Conservation (phyloP, 2,329 filamentous ascomycete genomes). For the Myriosclerotinia curreyana region DNA sequence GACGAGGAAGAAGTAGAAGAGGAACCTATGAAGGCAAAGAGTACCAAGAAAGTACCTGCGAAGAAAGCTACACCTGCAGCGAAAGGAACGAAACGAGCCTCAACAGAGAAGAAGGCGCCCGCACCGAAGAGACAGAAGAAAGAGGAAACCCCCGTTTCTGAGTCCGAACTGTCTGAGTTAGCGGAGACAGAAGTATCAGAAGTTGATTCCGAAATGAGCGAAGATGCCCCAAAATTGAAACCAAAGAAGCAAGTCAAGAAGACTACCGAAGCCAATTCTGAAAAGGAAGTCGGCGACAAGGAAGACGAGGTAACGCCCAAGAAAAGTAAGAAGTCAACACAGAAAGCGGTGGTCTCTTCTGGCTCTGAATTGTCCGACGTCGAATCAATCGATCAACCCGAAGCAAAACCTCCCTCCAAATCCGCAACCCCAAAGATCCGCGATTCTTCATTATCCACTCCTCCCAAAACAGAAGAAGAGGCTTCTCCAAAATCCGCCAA, state of each 20-base stretch:
- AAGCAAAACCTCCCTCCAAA: constrained; percentile 10
- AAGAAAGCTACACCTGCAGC: constrained; percentile 41
- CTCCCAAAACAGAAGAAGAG: constrained; percentile 26
- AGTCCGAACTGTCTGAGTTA: constrained; percentile 16
- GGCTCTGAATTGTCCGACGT: constrained; percentile 6
- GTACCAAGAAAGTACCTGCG: constrained; percentile 5
- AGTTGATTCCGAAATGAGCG: constrained; percentile 27
- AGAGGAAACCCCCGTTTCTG: constrained; percentile 27
- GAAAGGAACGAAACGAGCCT: constrained; percentile 40
- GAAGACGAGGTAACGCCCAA: constrained; percentile 11
- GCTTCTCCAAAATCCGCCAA: constrained; percentile 21
- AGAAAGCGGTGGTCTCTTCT: background rate
- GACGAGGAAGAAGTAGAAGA: constrained; percentile 39
- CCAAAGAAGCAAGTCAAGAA: constrained; percentile 13
- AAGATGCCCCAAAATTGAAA: constrained; percentile 22
- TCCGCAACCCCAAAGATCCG: constrained; percentile 25
- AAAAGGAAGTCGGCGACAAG: constrained; percentile 11
- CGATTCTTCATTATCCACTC: constrained; percentile 17
- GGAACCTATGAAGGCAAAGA: constrained; percentile 45
- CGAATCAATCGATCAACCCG: constrained; percentile 9
- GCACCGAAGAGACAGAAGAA: constrained; percentile 38
- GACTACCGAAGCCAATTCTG: background rate
- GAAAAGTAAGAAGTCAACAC: background rate
- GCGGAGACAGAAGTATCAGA: constrained; percentile 18
- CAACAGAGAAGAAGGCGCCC: constrained; percentile 44